A percentile compares a stretch with the other conserved stretches of the same genome.
Conservation (phyloP, 2,329 filamentous ascomycete genomes). For the Eutypa lata region DNA sequence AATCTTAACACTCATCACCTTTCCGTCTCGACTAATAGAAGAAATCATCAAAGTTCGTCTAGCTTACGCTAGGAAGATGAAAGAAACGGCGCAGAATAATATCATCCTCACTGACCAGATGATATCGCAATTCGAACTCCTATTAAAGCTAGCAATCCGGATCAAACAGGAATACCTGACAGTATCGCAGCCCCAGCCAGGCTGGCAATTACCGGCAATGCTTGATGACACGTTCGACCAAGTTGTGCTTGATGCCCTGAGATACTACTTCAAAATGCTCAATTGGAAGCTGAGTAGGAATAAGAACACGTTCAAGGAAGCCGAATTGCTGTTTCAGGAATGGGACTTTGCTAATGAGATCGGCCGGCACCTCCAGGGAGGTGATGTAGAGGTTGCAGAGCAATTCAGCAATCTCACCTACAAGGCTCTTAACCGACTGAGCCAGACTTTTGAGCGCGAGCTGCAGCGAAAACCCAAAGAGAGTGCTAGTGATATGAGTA, state of each 20-base stretch:
- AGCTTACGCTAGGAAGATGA: constrained; percentile 91
- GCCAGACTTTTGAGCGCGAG: constrained; percentile 88
- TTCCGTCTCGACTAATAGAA: constrained; percentile 90
- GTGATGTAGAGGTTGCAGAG: constrained; percentile 94
- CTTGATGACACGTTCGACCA: constrained; percentile 96
- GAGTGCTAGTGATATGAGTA: constrained; percentile 84
- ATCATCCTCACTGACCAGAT: constrained; percentile 95
- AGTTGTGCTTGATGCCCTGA: constrained; percentile 86
- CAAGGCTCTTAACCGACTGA: constrained; percentile 85
- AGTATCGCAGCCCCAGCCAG: constrained; percentile 81
- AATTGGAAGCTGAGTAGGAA: constrained; percentile 98
- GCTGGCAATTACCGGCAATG: constrained; percentile 93
- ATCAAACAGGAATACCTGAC: constrained; percentile 87
- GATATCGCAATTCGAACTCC: constrained; percentile 92
- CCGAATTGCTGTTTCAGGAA: constrained; percentile 93
- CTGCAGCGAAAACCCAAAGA: constrained; percentile 82
- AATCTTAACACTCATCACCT: constrained; percentile 92
- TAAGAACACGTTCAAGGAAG: constrained; percentile 99
- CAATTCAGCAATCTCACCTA: constrained; percentile 94
- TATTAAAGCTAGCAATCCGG: constrained; percentile 84
- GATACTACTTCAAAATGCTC: constrained; percentile 97
- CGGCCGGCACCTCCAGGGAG: constrained; percentile 84
- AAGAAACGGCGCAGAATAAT: constrained; percentile 88
- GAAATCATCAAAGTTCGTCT: constrained; percentile 93
- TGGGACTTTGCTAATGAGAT: constrained; percentile 98